phyloP scores from a whole-genome alignment of 805 yeast genomes.

The Lipomyces spencermartinsiae region DNA sequence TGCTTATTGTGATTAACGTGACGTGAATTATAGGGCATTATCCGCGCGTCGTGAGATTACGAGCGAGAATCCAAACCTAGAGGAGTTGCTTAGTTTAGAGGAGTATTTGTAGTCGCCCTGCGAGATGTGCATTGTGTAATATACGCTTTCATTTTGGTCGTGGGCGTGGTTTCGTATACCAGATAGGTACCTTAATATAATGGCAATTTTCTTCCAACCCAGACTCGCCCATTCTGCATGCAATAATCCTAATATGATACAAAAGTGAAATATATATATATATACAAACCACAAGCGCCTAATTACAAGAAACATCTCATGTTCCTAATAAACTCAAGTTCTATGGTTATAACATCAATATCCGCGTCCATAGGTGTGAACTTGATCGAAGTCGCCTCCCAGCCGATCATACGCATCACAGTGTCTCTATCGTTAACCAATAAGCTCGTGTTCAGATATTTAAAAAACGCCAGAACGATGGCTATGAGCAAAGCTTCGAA shows the following conservation, averaged over 20 bases:
- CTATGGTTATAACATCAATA: constrained; percentile 13
- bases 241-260: not conserved
- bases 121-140: not conserved
- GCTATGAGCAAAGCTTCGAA: constrained; percentile 61
- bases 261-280: not conserved
- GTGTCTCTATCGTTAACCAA: constrained; percentile 41
- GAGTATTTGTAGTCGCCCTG: constrained; percentile 6
- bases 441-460: constrained; percentile 58
- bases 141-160: not conserved
- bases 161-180: too few relatives aligned
- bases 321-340: constrained; percentile 25
- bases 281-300: not conserved
- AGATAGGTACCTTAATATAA: too few relatives aligned
- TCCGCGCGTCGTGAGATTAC: constrained; percentile 16
- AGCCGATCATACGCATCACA: constrained; percentile 47
- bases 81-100: constrained; percentile 1
- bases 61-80: not conserved
- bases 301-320: constrained; percentile 18
- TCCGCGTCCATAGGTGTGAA: constrained; percentile 56
- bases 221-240: not conserved
- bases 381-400: constrained; percentile 48
- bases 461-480: constrained; percentile 59
- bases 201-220: not conserved
- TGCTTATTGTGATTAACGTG: not conserved
- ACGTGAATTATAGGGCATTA: constrained; percentile 6